Evolutionary conservation across 2,329 filamentous ascomycete genomes (phyloP).

Genomic region (Chaetomium sp.): DNA sequence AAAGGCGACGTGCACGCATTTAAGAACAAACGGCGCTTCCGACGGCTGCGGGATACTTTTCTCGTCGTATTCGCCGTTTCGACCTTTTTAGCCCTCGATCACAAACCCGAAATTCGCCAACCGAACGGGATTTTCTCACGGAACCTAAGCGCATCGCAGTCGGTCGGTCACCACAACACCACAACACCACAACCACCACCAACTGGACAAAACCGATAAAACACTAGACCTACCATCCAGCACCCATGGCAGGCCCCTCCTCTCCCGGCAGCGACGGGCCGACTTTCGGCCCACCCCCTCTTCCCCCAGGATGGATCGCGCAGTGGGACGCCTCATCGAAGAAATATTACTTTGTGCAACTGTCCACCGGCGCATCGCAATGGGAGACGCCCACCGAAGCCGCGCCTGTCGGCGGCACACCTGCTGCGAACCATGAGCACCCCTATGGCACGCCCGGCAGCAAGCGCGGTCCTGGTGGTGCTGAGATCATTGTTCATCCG

Average conservation of each 20-base stretch:
- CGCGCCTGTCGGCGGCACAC: constrained; percentile 52
- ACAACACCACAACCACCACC: neutral
- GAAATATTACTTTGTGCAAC: constrained; percentile 67
- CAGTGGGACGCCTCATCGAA: constrained; percentile 60
- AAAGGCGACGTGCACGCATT: too few species aligned
- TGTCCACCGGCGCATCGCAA: constrained; percentile 64
- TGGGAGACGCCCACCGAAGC: constrained; percentile 66
- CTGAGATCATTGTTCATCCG: constrained; percentile 54
- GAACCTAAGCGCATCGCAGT: too few species aligned
- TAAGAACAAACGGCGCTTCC: too few species aligned
- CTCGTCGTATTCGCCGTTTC: too few species aligned
- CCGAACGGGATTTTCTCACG: too few species aligned
- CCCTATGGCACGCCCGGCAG: constrained; percentile 50
- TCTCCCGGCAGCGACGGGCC: constrained; percentile 55
- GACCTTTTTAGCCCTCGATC: too few species aligned
- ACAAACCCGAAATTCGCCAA: too few species aligned
- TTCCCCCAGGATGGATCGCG: constrained; percentile 62
- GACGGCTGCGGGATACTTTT: too few species aligned
- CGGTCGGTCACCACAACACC: too few species aligned
- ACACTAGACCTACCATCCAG: neutral
- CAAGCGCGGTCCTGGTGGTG: constrained; percentile 18
- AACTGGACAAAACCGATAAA: neutral
- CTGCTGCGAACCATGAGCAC: constrained; percentile 49
- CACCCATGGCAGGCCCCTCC: constrained; percentile 49
- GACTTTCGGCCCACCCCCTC: constrained; percentile 51